Conservation (phyloP, 345 rosid species). For the Citrus unshiu region DNA sequence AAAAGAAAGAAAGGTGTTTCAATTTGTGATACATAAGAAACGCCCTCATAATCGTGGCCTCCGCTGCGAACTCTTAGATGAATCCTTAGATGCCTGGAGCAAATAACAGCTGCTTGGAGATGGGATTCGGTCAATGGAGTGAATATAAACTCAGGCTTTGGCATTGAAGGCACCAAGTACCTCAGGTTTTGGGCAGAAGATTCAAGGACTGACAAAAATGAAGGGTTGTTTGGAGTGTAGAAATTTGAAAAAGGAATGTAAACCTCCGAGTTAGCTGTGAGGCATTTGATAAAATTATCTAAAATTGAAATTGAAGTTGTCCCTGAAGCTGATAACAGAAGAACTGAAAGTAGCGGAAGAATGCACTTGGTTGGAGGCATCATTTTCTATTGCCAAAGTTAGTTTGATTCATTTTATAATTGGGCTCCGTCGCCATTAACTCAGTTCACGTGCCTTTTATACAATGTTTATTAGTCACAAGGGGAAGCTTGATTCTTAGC, state of each 20-base stretch:
- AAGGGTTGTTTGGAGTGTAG: not conserved
- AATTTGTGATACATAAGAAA: slow-evolving; percentile 24
- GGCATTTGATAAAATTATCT: too few relatives aligned
- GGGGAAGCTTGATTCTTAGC: too few relatives aligned
- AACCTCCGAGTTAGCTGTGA: too few relatives aligned
- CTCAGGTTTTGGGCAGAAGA: slow-evolving; percentile 4
- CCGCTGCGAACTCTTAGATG: slow-evolving; percentile 28
- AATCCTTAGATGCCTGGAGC: slow-evolving; percentile 12
- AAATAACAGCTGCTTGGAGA: slow-evolving; percentile 24
- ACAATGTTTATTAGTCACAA: too few relatives aligned
- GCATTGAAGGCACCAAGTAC: slow-evolving; percentile 17
- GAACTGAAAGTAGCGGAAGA: too few relatives aligned
- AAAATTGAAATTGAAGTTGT: too few relatives aligned
- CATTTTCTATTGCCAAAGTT: too few relatives aligned
- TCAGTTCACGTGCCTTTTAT: too few relatives aligned
- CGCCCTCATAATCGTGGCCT: slow-evolving; percentile 34
- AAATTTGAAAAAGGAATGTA: not conserved
- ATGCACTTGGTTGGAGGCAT: too few relatives aligned
- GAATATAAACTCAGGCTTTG: slow-evolving; percentile 22
- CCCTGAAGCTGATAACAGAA: too few relatives aligned
- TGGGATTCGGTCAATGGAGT: slow-evolving; percentile 18
- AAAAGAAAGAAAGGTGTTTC: slow-evolving; percentile 24
- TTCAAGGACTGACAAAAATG: not conserved
- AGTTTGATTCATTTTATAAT: too few relatives aligned
- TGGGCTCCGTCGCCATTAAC: too few relatives aligned